These are phyloP conservation scores for Castanopsis chinensis DNA, from an alignment of 306 rosid species.

Conservation along the genomic window DNA sequence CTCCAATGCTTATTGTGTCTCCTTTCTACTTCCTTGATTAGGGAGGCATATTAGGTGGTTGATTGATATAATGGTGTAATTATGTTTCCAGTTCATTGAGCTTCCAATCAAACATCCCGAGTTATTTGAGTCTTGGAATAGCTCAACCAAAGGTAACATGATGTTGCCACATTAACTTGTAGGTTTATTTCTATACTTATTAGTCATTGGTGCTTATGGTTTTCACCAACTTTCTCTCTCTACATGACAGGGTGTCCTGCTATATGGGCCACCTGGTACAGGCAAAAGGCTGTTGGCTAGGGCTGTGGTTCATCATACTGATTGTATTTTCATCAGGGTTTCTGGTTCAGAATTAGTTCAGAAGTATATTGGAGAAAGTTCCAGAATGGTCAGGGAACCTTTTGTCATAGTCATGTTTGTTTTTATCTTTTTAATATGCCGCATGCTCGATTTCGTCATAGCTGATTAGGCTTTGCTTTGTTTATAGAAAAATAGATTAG, in stretches of 20 bases:
- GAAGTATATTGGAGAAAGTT: slow-evolving; percentile 98
- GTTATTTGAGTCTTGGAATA: slow-evolving; percentile 97
- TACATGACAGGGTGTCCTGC: slow-evolving; percentile 69
- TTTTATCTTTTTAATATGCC: slow-evolving; percentile 1
- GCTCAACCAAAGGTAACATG: slow-evolving; percentile 91
- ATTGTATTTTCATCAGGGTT: slow-evolving; percentile 96
- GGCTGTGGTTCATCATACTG: slow-evolving; percentile 99
- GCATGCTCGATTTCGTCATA: not conserved
- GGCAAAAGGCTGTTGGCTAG: slow-evolving; percentile 97
- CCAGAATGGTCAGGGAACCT: slow-evolving; percentile 98
- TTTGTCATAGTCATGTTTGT: slow-evolving; percentile 96
- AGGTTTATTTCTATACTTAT: not conserved
- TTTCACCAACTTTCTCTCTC: not conserved
- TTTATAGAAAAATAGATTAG: not conserved
- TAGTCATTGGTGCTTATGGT: not conserved
- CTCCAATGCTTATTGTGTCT: not conserved
- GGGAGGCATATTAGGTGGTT: not conserved
- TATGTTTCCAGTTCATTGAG: slow-evolving; percentile 74
- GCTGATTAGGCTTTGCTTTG: not conserved
- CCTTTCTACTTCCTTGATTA: not conserved
- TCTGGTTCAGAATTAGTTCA: slow-evolving; percentile 97
- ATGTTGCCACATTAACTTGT: not conserved
- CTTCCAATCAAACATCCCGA: slow-evolving; percentile 98
- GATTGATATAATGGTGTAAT: slow-evolving; percentile 13
- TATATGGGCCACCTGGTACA: slow-evolving; percentile 97